Evolutionary conservation across 2,329 filamentous ascomycete genomes (phyloP), one percentile per base, ranked within the genome.

Genomic region (Grosmannia clavigera): DNA sequence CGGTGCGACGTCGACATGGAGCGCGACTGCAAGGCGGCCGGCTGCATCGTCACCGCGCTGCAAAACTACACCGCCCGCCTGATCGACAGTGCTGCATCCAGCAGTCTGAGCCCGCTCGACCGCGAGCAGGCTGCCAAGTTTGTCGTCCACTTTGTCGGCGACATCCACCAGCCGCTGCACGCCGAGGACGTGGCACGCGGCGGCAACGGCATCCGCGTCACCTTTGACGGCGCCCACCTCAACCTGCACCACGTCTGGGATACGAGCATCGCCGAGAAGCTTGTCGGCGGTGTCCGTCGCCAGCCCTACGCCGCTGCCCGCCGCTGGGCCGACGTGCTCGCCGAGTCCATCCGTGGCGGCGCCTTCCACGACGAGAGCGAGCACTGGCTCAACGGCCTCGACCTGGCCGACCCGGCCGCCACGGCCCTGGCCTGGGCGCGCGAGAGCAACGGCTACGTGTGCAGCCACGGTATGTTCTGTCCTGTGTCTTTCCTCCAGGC

Each of bases 211-310:
- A 86, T 90, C 65, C 70, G 76, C 16, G 86, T 90, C 1, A 74
- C 72, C 19, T 90, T 84, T 72, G 75, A 83, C 31, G 78, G 77
- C 3, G 69, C 71, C 35, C 70, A 75, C 33, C 77, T 81, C 60
- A 90, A 90, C 68, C 76, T 90, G 51, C 87, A 90, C 67, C 79
- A 85, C 61, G 81, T 89, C 19, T 90, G 87, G 87, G 87, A 90
- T 68, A 82, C 80, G 58, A 81, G 79, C 65, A 89, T 90, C 63
- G 78, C 82, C 0, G 84, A 87, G 72, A 81, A 84, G 67, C 72
- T 81, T 66, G 74, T 86, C 1, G 84, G 84, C 2, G 81, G 78
- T n/a, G 68, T 74, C 52, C 72, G 79, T 66, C 76, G 81, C 67
- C 70, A 75, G 71, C 70, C 78, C 1, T 82, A 79, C 61, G 69